A percentile compares a stretch with the other conserved stretches of the same genome.
phyloP scores from a whole-genome alignment of 2,329 filamentous ascomycete species.

The Sporothrix curviconia region DNA sequence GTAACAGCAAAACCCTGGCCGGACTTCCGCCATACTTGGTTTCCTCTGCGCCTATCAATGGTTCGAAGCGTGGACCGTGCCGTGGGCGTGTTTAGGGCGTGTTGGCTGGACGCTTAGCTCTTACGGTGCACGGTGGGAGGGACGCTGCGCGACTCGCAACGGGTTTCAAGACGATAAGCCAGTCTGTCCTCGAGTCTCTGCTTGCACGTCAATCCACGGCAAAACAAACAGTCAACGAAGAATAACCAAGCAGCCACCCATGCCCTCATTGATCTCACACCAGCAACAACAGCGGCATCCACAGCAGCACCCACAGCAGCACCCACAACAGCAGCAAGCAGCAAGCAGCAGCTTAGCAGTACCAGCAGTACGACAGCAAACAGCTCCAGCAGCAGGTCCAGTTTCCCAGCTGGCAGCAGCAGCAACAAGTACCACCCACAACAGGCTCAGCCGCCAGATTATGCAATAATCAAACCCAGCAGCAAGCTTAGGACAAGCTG shows the following conservation, averaged over 20 bases:
- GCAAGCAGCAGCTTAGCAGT: neutral
- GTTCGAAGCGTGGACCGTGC: slow-evolving; percentile 51
- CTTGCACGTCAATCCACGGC: slow-evolving; percentile 32
- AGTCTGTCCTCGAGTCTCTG: slow-evolving; percentile 38
- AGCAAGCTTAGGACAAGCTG: too few relatives aligned
- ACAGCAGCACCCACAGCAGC: neutral
- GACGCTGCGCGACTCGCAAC: slow-evolving; percentile 47
- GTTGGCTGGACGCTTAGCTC: slow-evolving; percentile 47
- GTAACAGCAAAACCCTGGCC: neutral
- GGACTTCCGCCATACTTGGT: neutral
- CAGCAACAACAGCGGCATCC: slow-evolving; percentile 30
- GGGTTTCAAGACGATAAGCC: slow-evolving; percentile 46
- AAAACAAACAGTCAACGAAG: slow-evolving; percentile 19
- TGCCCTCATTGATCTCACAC: slow-evolving; percentile 24
- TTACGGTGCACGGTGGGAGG: slow-evolving; percentile 56
- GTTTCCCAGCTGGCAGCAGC: too few relatives aligned
- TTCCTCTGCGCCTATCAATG: slow-evolving; percentile 13
- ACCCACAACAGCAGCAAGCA: neutral
- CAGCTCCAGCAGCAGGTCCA: slow-evolving; percentile 9
- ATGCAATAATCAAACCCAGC: too few relatives aligned
- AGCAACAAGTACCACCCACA: too few relatives aligned
- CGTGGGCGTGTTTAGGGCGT: slow-evolving; percentile 46
- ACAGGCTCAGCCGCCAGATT: too few relatives aligned
- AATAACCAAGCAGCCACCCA: neutral
- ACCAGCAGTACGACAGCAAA: slow-evolving; percentile 14